Conservation (phyloP, 192 early-diverging fungal species). For the Phlyctochytrium bullatum region DNA sequence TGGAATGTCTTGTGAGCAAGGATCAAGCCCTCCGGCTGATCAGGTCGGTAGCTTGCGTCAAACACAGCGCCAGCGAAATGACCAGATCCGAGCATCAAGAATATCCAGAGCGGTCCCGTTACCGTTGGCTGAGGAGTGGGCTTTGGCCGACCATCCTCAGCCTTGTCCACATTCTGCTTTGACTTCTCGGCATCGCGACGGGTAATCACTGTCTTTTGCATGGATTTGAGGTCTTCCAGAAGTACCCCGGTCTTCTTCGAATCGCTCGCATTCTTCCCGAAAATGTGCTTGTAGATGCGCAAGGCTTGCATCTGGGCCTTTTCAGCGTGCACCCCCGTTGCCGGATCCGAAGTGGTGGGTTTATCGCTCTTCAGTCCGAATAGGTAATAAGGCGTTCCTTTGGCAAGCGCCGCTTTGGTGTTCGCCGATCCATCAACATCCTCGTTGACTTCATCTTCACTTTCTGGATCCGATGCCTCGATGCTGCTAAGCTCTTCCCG, state of each 20-base stretch:
- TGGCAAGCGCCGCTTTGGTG: neutral
- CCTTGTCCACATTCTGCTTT: neutral
- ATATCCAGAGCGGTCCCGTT: slow-evolving; percentile 60
- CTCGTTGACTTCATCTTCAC: slow-evolving; percentile 14
- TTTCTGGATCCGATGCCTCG: slow-evolving; percentile 29
- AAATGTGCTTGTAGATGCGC: too few relatives aligned
- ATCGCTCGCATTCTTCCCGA: neutral
- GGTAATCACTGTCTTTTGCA: too few relatives aligned
- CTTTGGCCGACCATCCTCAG: neutral
- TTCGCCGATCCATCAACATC: neutral
- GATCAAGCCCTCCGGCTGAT: slow-evolving; percentile 15
- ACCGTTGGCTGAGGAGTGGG: neutral
- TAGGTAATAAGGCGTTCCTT: neutral
- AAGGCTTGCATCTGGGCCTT: too few relatives aligned
- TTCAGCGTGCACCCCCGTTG: too few relatives aligned
- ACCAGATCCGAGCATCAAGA: slow-evolving; percentile 75
- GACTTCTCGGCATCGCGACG: too few relatives aligned
- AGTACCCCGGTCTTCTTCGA: too few relatives aligned
- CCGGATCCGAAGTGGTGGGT: too few relatives aligned
- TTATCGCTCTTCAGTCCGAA: too few relatives aligned
- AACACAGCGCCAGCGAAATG: slow-evolving; percentile 90
- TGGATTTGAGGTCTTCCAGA: too few relatives aligned
- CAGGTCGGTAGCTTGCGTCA: slow-evolving; percentile 53
- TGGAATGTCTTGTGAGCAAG: slow-evolving; percentile 90
- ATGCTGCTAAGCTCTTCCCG: slow-evolving; percentile 37